Evolutionary conservation across 345 rosid genomes (phyloP), one percentile per base, ranked within the genome.

Genomic region (Cardiospermum halicacabum): DNA sequence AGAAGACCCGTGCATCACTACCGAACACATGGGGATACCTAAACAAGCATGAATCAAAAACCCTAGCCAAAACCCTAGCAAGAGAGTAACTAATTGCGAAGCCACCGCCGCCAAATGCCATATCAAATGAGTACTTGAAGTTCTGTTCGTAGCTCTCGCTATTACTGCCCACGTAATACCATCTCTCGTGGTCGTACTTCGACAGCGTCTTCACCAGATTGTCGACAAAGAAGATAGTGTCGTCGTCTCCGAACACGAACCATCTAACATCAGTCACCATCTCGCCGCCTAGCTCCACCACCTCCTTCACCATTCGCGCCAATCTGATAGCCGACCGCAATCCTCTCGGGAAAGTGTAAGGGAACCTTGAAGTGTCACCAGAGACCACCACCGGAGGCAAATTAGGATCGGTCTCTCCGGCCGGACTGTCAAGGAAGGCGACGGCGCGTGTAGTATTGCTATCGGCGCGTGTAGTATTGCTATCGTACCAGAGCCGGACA

Each of bases 101-200:
- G 43, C 98, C 97, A 28, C 90, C 97, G 1, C 98, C 97, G 8
- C 98, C 97, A 58, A 88, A 94, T 25, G 89, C 99, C 97, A 91
- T 94, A n/a, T 81, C 81, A 63, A 91, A 91, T 22, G 99, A 88
- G 65, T 88, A 16, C 78, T 78, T 89, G 56, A 70, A 65, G 25
- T 91, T 91, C 86, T 91, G 99, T 69, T 74, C 89, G 53, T 85
- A 91, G 68, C 72, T 66, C 84, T 94, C 99, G 32, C 96, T 91
- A 67, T 81, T 88, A 55, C 86, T 75, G 53, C 97, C 99, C 7
- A 94, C 66, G 68, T 91, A 94, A 69, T 71, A 81, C 95, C 96
- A 87, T 64, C 74, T 66, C 10, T 78, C 65, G 74, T 91, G 88
- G 58, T 94, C 96, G 65, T 88, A 91, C 80, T 87, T 88, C 0